Base-by-base conservation (phyloP, 2,329 filamentous ascomycete genomes). In the Leptographium wingfieldii region DNA sequence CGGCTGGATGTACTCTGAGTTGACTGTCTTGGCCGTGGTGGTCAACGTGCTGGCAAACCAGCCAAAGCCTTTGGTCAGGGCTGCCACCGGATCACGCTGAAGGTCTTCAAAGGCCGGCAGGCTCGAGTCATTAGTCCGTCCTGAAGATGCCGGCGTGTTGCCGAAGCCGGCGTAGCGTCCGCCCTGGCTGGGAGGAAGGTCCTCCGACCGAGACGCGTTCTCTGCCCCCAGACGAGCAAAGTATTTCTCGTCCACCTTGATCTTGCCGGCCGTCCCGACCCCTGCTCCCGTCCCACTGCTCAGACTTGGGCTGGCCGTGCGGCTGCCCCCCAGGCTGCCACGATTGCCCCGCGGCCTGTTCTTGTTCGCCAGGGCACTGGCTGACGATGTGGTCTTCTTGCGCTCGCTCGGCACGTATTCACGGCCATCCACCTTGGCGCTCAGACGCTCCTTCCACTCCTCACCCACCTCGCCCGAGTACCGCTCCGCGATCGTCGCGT, bases 161-260 rank as follows among this genome's bases (percentile, higher is more conserved):
- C 94, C 94, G 71, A 99, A 99, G 0, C 94, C 94, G 12, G 77
- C 80, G 69, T 90, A 99, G 73, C 95, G 96, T 12, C 94, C 94
- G 62, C 94, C 94, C 71, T 96, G 92, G 62, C 80, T 92, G 0
- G 94, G 94, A 35, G 90, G 87, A 58, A 97, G 67, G 67, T 83
- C 78, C 0, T 86, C 90, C 7, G 88, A 78, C 62, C 94, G 79
- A 48, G 78, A 76, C 5, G 91, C 88, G 70, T 99, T 99, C 63
- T 90, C 88, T 31, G 82, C 82, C 5, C 92, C 92, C 71, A 96
- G 80, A 46, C 80, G 83, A 53, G 92, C 87, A 74, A 99, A 97
- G 73, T 95, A 97, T 65, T 86, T 84, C 71, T 97, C 94, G 71
- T 97, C 82, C 25, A 86, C 83, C 72, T 80, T 84, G 63, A 80